A percentile compares a stretch with the other conserved stretches of the same genome.
Evolutionary conservation across 768 basidiomycete genomes (phyloP).

Genomic region (Saitozyma sp.): DNA sequence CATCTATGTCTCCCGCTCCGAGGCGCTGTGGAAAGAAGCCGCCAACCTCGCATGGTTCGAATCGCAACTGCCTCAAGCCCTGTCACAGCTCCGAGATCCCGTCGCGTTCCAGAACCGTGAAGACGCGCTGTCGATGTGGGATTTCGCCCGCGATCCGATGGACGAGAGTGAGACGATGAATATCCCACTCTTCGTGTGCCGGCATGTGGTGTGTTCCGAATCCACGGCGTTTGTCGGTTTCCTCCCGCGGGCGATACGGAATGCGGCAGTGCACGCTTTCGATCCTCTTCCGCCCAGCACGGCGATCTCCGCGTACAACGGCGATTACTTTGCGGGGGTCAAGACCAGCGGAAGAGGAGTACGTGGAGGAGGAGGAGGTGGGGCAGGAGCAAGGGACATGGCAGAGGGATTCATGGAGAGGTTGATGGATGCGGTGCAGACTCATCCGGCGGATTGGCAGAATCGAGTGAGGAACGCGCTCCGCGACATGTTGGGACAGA

Average conservation of each 20-base stretch:
- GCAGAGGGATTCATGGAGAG: slow-evolving; percentile 22
- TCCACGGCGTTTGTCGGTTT: slow-evolving; percentile 66
- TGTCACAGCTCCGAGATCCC: slow-evolving; percentile 46
- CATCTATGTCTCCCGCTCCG: slow-evolving; percentile 79
- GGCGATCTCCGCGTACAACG: slow-evolving; percentile 64
- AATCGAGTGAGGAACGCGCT: slow-evolving; percentile 18
- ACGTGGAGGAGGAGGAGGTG: slow-evolving; percentile 15
- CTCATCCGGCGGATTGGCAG: slow-evolving; percentile 25
- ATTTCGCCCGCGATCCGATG: slow-evolving; percentile 32
- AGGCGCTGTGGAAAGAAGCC: slow-evolving; percentile 77
- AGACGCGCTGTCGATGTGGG: slow-evolving; percentile 20
- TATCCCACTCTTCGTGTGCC: slow-evolving; percentile 48
- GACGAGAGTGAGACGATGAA: slow-evolving; percentile 19
- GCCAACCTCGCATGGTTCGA: slow-evolving; percentile 67
- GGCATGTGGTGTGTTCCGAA: slow-evolving; percentile 72
- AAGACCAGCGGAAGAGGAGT: neutral
- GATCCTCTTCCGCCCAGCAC: slow-evolving; percentile 82
- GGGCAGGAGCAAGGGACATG: slow-evolving; percentile 10
- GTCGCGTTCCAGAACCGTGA: slow-evolving; percentile 44
- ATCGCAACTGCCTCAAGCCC: slow-evolving; percentile 58
- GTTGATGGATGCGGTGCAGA: slow-evolving; percentile 25
- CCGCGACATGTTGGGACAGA: slow-evolving; percentile 18
- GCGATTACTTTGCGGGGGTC: slow-evolving; percentile 64
- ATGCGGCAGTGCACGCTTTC: slow-evolving; percentile 66
- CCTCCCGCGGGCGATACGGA: slow-evolving; percentile 63